Evolutionary conservation across 2,329 filamentous ascomycete species (phyloP).

Genomic region (Ceratocystis harringtonii): DNA sequence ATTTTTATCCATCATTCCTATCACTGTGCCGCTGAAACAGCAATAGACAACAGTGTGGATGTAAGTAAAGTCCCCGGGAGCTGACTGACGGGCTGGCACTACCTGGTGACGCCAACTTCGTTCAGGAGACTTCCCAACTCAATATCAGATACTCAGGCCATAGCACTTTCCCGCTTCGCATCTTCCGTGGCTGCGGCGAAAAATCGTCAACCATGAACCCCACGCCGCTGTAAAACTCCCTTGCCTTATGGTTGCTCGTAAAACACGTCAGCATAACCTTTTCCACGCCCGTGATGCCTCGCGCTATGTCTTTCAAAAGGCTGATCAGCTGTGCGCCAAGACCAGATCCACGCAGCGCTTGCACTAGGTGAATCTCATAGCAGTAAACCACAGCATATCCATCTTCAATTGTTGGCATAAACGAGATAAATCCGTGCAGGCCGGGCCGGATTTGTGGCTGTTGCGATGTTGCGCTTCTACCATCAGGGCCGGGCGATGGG

Average conservation of each 20-base stretch:
- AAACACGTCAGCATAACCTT: constrained; percentile 69
- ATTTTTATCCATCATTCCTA: background rate
- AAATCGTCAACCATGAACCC: constrained; percentile 42
- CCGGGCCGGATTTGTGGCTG: background rate
- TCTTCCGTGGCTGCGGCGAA: constrained; percentile 37
- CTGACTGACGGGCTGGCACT: no score
- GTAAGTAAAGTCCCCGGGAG: no score
- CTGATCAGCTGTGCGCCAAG: constrained; percentile 46
- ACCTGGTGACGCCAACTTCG: background rate
- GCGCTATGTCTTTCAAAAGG: constrained; percentile 38
- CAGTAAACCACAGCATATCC: constrained; percentile 54
- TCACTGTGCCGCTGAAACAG: background rate
- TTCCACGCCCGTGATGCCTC: constrained; percentile 35
- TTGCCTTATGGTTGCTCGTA: constrained; percentile 40
- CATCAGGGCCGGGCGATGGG: background rate
- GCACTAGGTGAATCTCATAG: constrained; percentile 59
- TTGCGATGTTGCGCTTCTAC: constrained; percentile 15
- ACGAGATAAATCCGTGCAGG: constrained; percentile 44
- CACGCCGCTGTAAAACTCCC: constrained; percentile 44
- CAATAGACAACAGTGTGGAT: no score
- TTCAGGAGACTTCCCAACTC: constrained; percentile 28
- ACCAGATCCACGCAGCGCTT: constrained; percentile 44
- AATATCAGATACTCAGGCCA: constrained; percentile 46
- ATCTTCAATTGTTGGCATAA: constrained; percentile 58
- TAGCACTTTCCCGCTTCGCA: constrained; percentile 40